Percentiles rank a stretch among this genome's conserved stretches.
These are phyloP conservation scores for Kentomonas sorsogonicus DNA, from an alignment of 208 protist genomes.

Conservation along the genomic window DNA sequence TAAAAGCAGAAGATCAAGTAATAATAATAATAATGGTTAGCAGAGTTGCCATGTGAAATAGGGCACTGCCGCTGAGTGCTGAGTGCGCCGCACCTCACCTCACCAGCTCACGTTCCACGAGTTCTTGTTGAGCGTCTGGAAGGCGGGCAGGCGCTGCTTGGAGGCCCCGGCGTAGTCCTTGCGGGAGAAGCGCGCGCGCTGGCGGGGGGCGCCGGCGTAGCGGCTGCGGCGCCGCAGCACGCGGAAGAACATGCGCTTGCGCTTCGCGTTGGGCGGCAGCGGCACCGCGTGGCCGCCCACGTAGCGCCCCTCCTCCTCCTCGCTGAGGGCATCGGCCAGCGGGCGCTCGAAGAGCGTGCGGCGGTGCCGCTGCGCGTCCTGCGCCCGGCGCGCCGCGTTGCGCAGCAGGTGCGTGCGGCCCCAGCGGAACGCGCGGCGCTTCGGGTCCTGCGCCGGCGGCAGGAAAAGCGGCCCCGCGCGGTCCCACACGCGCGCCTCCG, in stretches of 20 bases:
- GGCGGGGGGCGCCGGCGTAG: slow-evolving; percentile 37
- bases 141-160: slow-evolving; percentile 26
- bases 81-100: not conserved
- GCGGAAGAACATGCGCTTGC: slow-evolving; percentile 60
- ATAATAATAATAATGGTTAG: slow-evolving; percentile 5
- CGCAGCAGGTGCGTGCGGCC: slow-evolving; percentile 57
- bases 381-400: slow-evolving; percentile 51
- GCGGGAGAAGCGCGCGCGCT: slow-evolving; percentile 2
- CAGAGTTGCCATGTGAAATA: not conserved
- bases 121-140: slow-evolving; percentile 64
- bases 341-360: slow-evolving; percentile 60
- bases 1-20: not conserved
- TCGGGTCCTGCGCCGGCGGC: slow-evolving; percentile 42
- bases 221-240: slow-evolving; percentile 53
- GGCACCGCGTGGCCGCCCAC: slow-evolving; percentile 70
- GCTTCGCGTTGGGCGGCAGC: slow-evolving; percentile 55
- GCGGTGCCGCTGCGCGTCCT: slow-evolving; percentile 45
- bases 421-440: slow-evolving; percentile 51
- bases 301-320: slow-evolving; percentile 66
- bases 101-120: slow-evolving; percentile 88
- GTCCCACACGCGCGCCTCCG: slow-evolving; percentile 51
- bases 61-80: not conserved
- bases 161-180: slow-evolving; percentile 8
- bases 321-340: slow-evolving; percentile 44
- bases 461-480: slow-evolving; percentile 57